These are phyloP conservation scores for Dissophora globulifera DNA, from an alignment of 192 early-diverging fungal genomes.

Conservation along the genomic window DNA sequence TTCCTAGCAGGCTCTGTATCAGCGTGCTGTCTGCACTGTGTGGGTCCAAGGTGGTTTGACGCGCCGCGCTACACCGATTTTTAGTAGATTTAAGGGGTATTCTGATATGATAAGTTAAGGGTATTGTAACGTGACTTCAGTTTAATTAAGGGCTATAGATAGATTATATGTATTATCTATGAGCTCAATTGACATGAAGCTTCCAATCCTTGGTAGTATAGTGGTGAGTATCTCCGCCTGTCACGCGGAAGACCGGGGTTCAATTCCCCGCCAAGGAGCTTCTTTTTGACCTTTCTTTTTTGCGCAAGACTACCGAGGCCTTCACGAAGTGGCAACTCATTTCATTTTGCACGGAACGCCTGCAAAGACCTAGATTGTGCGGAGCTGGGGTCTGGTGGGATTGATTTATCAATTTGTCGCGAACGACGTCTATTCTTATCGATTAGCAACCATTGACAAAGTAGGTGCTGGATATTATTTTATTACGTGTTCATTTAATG, in stretches of 20 bases:
- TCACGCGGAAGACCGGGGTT: slow-evolving; percentile 32
- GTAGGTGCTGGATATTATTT: not conserved
- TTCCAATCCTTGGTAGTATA: slow-evolving; percentile 9
- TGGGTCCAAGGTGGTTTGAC: too few relatives aligned
- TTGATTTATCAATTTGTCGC: not conserved
- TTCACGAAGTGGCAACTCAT: too few relatives aligned
- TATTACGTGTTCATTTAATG: slow-evolving; percentile 11
- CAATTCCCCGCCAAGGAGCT: slow-evolving; percentile 38
- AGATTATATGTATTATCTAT: not conserved
- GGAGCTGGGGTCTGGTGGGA: not conserved
- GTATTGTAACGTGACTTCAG: too few relatives aligned
- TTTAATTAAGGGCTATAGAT: too few relatives aligned
- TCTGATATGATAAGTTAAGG: too few relatives aligned
- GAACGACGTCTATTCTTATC: too few relatives aligned
- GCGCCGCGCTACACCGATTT: too few relatives aligned
- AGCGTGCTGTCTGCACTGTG: too few relatives aligned
- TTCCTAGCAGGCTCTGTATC: too few relatives aligned
- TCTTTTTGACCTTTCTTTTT: not conserved
- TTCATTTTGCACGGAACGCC: too few relatives aligned
- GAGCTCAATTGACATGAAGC: not conserved
- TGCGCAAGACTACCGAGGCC: not conserved
- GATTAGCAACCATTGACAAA: not conserved
- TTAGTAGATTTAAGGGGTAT: too few relatives aligned
- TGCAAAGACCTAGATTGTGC: too few relatives aligned
- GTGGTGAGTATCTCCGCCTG: slow-evolving; percentile 12